Conservation (phyloP, 2,329 filamentous ascomycete genomes). For the Fulvia fulva region DNA sequence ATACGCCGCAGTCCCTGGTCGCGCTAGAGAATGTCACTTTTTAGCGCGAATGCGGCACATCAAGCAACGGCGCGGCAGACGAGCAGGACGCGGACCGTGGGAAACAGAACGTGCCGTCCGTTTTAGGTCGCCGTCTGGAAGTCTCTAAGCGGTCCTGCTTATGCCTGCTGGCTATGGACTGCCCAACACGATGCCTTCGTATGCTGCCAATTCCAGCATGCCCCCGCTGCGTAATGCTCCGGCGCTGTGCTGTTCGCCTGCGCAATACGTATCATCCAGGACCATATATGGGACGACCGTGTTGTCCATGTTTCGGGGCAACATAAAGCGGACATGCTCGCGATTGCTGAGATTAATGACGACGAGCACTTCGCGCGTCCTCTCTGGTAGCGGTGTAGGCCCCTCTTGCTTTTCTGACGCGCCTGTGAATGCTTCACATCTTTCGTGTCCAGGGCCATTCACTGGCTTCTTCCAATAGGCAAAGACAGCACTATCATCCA, state of each 20-base stretch:
- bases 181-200: conserved; percentile 3
- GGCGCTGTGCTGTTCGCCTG: neutral
- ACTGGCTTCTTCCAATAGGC: conserved; percentile 16
- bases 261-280: neutral
- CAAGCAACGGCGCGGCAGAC: neutral
- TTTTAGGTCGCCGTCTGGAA: neutral
- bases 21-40: conserved; percentile 1
- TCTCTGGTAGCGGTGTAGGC: neutral
- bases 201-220: neutral
- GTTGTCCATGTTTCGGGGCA: conserved; percentile 4
- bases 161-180: neutral
- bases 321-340: conserved; percentile 8
- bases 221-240: neutral
- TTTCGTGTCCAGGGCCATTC: neutral
- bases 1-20: neutral
- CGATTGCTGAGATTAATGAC: conserved; percentile 18
- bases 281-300: neutral
- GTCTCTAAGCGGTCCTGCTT: neutral
- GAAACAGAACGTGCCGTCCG: neutral
- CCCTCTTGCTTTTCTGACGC: too few relatives aligned
- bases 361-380: conserved; percentile 13
- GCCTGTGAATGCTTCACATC: neutral
- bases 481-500: conserved; percentile 14
- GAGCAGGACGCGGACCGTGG: neutral
- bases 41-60: conserved; percentile 1